Evolutionary conservation across 495 filamentous ascomycete genomes (phyloP), one percentile per base, ranked within the genome.

Genomic region (Aspergillus haitiensis): DNA sequence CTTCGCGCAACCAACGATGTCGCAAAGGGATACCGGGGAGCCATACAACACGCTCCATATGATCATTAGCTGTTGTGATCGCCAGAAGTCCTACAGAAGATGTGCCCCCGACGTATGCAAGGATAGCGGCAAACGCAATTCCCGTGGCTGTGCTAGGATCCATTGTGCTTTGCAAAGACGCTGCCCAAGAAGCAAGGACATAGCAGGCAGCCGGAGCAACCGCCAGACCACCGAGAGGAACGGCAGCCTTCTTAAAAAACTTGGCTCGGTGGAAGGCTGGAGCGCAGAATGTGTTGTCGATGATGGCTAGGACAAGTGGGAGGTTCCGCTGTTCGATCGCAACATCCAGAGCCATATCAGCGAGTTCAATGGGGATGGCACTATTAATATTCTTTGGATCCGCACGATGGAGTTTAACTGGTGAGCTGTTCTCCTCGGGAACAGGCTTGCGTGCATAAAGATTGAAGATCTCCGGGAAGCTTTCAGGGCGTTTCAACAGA

Each of bases 31-130:
- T 86, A 2, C 94, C 94, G 11, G 80, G 76, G 11, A 86, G 78
- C 95, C 95, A 98, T 5, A 87, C 89, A 34, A 98, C 90, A 5
- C 94, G 84, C 57, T 91, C 86, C 89, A 96, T 95, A 70, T 98
- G 92, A 70, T 97, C 92, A 75, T 97, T 97, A 16, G 84, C 77
- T 13, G 93, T 96, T 34, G 88, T 88, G 27, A 93, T 71, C 12
- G 92, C 92, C 12, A 97, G 81, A n/a, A 91, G 66, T 6, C 93
- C 94, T 47, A 97, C 81, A 1, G 86, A 88, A 3, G 83, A 86
- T 7, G 89, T 90, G 52, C 91, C 87, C 2, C 81, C 85, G 12
- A 94, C 78, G 68, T 97, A 98, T 12, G 90, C 87, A 21, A 94
- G 63, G 12, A 89, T 88, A 9, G 91, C 94, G 5, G 79, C 83